phyloP scores from a whole-genome alignment of 2,329 filamentous ascomycete species.

The Colletotrichum sublineola region DNA sequence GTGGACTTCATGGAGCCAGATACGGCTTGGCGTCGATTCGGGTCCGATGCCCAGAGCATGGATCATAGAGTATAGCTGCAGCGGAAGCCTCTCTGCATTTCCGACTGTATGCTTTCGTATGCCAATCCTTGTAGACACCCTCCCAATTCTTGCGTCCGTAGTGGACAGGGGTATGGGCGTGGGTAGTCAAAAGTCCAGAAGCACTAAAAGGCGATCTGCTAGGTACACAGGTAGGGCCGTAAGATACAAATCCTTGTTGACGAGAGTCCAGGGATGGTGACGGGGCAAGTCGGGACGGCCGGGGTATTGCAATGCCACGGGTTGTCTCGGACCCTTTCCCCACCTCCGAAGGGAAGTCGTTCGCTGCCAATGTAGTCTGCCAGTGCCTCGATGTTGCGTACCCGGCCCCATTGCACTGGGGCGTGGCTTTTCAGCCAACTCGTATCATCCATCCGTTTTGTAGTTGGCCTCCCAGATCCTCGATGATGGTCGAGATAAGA shows the following conservation, averaged over 20 bases:
- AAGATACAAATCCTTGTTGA: slow-evolving; percentile 28
- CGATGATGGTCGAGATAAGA: slow-evolving; percentile 28
- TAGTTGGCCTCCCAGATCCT: slow-evolving; percentile 32
- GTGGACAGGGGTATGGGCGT: slow-evolving; percentile 27
- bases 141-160: slow-evolving; percentile 39
- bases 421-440: slow-evolving; percentile 27
- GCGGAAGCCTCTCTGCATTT: slow-evolving; percentile 35
- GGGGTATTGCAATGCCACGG: slow-evolving; percentile 36
- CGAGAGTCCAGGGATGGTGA: slow-evolving; percentile 30
- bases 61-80: slow-evolving; percentile 34
- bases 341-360: slow-evolving; percentile 34
- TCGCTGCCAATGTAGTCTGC: slow-evolving; percentile 12
- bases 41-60: slow-evolving; percentile 39
- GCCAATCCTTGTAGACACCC: slow-evolving; percentile 34
- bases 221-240: slow-evolving; percentile 39
- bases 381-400: slow-evolving; percentile 10
- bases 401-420: slow-evolving; percentile 17
- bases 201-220: slow-evolving; percentile 31
- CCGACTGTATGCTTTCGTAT: slow-evolving; percentile 34
- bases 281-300: slow-evolving; percentile 35
- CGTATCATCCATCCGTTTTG: slow-evolving; percentile 19
- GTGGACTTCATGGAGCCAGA: slow-evolving; percentile 13
- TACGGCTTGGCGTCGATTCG: slow-evolving; percentile 37
- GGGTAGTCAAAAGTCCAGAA: slow-evolving; percentile 27
- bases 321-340: slow-evolving; percentile 41